Evolutionary conservation across 140 eudicot genomes (phyloP), one percentile per base, ranked within the genome.

Genomic region (Senecio squalidus): DNA sequence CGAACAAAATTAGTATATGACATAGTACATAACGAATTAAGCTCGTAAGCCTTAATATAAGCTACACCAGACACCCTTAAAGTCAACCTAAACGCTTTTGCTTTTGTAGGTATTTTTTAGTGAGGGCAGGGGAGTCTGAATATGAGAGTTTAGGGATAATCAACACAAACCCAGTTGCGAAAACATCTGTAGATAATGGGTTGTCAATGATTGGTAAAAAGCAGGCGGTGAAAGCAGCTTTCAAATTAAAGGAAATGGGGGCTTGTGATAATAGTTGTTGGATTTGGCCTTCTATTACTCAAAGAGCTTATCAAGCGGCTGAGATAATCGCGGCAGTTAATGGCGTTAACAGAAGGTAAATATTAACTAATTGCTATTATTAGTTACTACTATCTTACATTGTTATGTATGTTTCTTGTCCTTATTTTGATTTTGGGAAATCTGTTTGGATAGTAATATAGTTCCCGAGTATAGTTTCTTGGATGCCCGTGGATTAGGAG

Each of bases 251-350:
- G 63, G 67, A 73, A 69, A 73, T 91, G 79, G 85, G 82, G 63
- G 96, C 96, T 30, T 91, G 98, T 73, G 96, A 87, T 15, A 74
- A 74, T 40, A 81, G 64, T 55, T 91, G 96, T 57, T 91, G 98
- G 98, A 87, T 91, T 62, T 91, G 96, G 98, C 98, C 98, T 77
- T 91, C 98, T 1, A 91, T 91, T 51, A 91, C 98, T 50, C 98
- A 91, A 68, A 83, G 98, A 69, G 82, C 96, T 79, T 91, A 91
- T 69, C 98, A 91, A 57, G 92, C 95, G 77, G 96, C 98, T 66
- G 98, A 91, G 76, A 80, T 86, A 47, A 91, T 91, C 49, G 96
- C 92, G 64, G 79, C 96, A 51, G 71, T 87, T 47, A 81, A 79
- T 66, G 82, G 75, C 8, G 67, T 91, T 45, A 77, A 56, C 55